Evolutionary conservation across 306 rosid species (phyloP), one percentile per base, ranked within the genome.

Genomic region (Sesbania bispinosa): DNA sequence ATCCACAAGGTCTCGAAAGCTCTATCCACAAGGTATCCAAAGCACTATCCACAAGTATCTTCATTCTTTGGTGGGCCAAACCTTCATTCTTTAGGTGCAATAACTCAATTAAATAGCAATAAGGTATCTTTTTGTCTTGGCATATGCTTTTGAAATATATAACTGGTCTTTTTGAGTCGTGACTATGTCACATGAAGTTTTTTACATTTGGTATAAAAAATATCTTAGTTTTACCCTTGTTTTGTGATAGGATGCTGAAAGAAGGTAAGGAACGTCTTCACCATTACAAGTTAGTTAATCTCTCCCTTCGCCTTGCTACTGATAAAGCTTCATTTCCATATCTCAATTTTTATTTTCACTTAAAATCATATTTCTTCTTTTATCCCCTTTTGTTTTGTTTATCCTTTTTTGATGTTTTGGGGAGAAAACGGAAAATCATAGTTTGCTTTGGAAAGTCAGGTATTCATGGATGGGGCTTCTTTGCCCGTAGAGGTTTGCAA

Each of bases 381-480:
- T n/a, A n/a, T n/a, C n/a, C n/a, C 52, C 16, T 48, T n/a, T 23
- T 24, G 14, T 45, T 24, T 1, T 64, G 2, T 29, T 42, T 77
- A 36, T 2, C 46, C 26, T n/a, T n/a, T n/a, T 54, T 29, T 10
- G 65, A 35, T 62, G 48, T 68, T 71, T 68, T 69, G 81, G 57
- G 74, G 77, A 94, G 98, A 94, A 77, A 81, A 90, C 88, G 20
- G 95, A 87, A 83, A 83, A 65, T 41, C 68, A 60, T 69, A 60
- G 87, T 94, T 58, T 83, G 98, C 90, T 81, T 83, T 21, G 96
- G 98, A 47, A 94, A 89, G 81, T 94, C 98, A 32, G 89, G 92
- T 43, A 87, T 94, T 82, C 95, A 90, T 78, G 96, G 96, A 74
- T 94, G 98, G 98, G 98, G 98, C 41, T 92, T 94, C 73, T 90